Evolutionary conservation across 2,329 filamentous ascomycete species (phyloP).

Genomic region (Phaeosphaeriaceae sp.): DNA sequence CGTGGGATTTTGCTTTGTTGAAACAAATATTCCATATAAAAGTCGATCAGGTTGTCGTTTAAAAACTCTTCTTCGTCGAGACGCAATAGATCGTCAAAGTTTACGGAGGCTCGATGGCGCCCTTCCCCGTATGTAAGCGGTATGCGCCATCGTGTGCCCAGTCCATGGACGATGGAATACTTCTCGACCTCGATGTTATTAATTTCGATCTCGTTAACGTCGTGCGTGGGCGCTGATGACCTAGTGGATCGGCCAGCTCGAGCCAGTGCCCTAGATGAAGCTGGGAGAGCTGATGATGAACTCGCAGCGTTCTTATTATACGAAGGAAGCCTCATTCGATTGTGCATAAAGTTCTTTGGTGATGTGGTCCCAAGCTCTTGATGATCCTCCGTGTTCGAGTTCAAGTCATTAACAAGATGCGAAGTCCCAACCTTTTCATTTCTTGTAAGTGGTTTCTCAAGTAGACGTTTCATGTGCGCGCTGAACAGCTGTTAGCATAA

Average conservation of each 20-base stretch:
- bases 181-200: conserved; percentile 12
- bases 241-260: conserved; percentile 18
- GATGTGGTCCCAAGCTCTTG: no score
- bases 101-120: conserved; percentile 68
- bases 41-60: conserved; percentile 91
- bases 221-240: conserved; percentile 7
- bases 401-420: conserved; percentile 2
- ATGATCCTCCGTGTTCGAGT: background rate
- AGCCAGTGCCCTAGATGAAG: background rate
- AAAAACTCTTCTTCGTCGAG: conserved; percentile 85
- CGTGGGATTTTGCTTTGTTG: conserved; percentile 54
- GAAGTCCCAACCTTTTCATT: conserved; percentile 18
- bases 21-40: conserved; percentile 70
- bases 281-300: background rate
- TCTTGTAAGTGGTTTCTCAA: conserved; percentile 14
- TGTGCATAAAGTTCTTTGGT: no score
- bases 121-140: conserved; percentile 69
- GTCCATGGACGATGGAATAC: conserved; percentile 28
- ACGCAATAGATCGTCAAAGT: conserved; percentile 74
- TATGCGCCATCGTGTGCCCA: conserved; percentile 44
- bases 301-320: background rate
- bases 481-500: no score
- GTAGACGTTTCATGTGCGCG: conserved; percentile 16
- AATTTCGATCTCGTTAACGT: background rate
- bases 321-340: background rate